Conservation (phyloP, 2,329 filamentous ascomycete genomes). For the Sporothrix dimorphospora region DNA sequence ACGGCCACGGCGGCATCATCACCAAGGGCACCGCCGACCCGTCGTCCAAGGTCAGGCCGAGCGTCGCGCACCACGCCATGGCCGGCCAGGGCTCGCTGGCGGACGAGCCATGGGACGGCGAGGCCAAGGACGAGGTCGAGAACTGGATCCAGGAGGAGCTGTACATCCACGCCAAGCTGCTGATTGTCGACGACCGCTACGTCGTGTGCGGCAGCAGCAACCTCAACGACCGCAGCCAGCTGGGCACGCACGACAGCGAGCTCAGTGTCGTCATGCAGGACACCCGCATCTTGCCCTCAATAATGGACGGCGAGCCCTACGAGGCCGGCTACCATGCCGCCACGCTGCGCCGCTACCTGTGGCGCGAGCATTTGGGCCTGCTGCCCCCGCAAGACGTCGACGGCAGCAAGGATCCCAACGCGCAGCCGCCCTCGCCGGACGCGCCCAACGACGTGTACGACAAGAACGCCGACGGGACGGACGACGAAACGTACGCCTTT, state of each 20-base stretch:
- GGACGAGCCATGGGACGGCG: slow-evolving; percentile 77
- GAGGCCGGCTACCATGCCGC: slow-evolving; percentile 75
- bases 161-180: slow-evolving; percentile 90
- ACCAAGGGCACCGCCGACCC: neutral
- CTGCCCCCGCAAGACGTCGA: slow-evolving; percentile 74
- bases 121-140: slow-evolving; percentile 74
- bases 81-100: slow-evolving; percentile 60
- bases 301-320: slow-evolving; percentile 78
- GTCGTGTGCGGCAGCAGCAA: slow-evolving; percentile 88
- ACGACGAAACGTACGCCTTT: slow-evolving; percentile 64
- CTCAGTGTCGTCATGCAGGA: slow-evolving; percentile 90
- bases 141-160: slow-evolving; percentile 96
- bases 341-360: slow-evolving; percentile 80
- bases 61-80: slow-evolving; percentile 82
- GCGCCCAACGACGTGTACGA: slow-evolving; percentile 67
- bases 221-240: slow-evolving; percentile 86
- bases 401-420: slow-evolving; percentile 70
- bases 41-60: slow-evolving; percentile 42
- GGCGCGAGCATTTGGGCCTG: slow-evolving; percentile 88
- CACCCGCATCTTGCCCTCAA: slow-evolving; percentile 67
- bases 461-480: slow-evolving; percentile 29
- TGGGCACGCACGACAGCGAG: slow-evolving; percentile 89
- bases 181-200: slow-evolving; percentile 84
- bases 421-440: slow-evolving; percentile 68
- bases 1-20: neutral